These are phyloP conservation scores for Bombardia bombarda DNA, from an alignment of 495 filamentous ascomycete species.

Conservation along the genomic window DNA sequence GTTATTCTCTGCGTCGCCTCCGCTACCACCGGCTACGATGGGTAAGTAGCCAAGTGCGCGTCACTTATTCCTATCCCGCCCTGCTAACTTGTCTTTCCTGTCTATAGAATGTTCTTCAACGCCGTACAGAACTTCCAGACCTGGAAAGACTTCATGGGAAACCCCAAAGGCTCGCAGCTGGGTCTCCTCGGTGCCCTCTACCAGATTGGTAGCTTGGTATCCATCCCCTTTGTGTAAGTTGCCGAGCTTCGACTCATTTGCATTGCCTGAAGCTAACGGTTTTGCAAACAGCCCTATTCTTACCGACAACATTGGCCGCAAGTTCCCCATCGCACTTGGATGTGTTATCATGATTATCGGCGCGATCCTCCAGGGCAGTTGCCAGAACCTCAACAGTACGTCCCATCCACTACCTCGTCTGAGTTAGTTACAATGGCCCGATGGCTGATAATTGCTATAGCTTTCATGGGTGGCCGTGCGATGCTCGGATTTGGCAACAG, in stretches of 20 bases:
- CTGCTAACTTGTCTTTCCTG: not conserved
- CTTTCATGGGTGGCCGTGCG: constrained; percentile 36
- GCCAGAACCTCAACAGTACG: constrained; percentile 37
- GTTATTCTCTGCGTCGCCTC: constrained; percentile 53
- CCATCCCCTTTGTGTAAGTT: constrained; percentile 57
- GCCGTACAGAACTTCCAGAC: constrained; percentile 43
- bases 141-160: constrained; percentile 42
- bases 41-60: constrained; percentile 19
- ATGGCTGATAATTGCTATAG: too few species aligned
- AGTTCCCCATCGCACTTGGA: constrained; percentile 52
- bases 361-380: constrained; percentile 45
- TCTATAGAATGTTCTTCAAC: constrained; percentile 46
- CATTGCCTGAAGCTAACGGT: constrained; percentile 13
- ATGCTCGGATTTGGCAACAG: constrained; percentile 54
- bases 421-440: too few species aligned
- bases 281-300: constrained; percentile 41
- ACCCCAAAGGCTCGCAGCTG: constrained; percentile 44
- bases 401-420: constrained; percentile 7
- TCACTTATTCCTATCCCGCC: not conserved
- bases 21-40: constrained; percentile 63
- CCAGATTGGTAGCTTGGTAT: constrained; percentile 56
- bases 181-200: constrained; percentile 63
- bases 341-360: constrained; percentile 59
- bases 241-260: not conserved
- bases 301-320: constrained; percentile 55